Conservation (phyloP, 768 basidiomycete genomes). For the Chalciporus chontae region DNA sequence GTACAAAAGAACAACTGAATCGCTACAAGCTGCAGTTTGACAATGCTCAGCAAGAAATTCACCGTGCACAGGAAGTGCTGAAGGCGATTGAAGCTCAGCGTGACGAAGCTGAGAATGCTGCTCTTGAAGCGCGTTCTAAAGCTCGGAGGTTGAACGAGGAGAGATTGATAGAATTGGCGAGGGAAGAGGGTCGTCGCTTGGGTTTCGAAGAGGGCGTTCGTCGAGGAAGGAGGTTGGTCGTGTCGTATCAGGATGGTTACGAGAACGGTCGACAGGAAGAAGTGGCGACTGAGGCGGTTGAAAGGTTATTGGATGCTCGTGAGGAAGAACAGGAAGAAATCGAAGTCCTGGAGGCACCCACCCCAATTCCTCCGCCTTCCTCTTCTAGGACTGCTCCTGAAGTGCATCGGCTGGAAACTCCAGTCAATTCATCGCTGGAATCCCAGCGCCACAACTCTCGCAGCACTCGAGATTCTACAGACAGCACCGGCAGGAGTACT, state of each 20-base stretch:
- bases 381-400: slow-evolving; percentile 19
- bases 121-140: slow-evolving; percentile 41
- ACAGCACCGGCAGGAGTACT: slow-evolving; percentile 10
- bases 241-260: slow-evolving; percentile 19
- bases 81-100: slow-evolving; percentile 46
- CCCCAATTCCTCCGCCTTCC: slow-evolving; percentile 16
- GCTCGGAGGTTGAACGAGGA: slow-evolving; percentile 45
- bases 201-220: slow-evolving; percentile 52
- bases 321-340: slow-evolving; percentile 23
- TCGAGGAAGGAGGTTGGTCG: slow-evolving; percentile 29
- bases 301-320: slow-evolving; percentile 23
- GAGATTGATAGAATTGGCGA: slow-evolving; percentile 44
- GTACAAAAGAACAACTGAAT: slow-evolving; percentile 45
- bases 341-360: slow-evolving; percentile 12
- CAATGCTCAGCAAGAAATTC: slow-evolving; percentile 56
- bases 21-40: slow-evolving; percentile 58
- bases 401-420: slow-evolving; percentile 24
- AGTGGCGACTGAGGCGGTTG: slow-evolving; percentile 15
- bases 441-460: slow-evolving; percentile 17
- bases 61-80: slow-evolving; percentile 51
- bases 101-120: slow-evolving; percentile 46
- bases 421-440: slow-evolving; percentile 16
- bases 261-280: slow-evolving; percentile 15
- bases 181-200: slow-evolving; percentile 50
- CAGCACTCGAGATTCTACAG: slow-evolving; percentile 17